A percentile compares a stretch with the other conserved stretches of the same genome.
phyloP scores from a whole-genome alignment of 2,329 filamentous ascomycete genomes.

The Lasiodiplodia gonubiensis region DNA sequence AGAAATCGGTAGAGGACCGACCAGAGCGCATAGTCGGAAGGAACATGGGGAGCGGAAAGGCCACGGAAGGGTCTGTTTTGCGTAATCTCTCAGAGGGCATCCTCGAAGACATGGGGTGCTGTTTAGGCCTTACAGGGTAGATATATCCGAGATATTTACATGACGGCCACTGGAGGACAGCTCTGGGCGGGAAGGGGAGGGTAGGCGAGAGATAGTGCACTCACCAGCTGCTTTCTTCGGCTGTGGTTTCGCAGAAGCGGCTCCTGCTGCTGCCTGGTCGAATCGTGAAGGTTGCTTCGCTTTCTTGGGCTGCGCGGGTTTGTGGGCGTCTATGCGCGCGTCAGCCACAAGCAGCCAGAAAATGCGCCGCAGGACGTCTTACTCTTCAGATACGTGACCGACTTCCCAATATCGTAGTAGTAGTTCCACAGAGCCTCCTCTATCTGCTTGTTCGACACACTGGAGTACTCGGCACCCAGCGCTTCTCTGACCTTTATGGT shows the following conservation, averaged over 20 bases:
- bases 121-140: constrained; percentile 23
- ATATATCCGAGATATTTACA: constrained; percentile 20
- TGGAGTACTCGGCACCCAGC: constrained; percentile 55
- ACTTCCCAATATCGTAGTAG: constrained; percentile 89
- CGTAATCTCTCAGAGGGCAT: constrained; percentile 3
- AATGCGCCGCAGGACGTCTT: background rate
- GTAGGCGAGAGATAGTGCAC: constrained; percentile 37
- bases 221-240: constrained; percentile 54
- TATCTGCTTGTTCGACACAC: constrained; percentile 71
- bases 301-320: constrained; percentile 43
- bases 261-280: constrained; percentile 51
- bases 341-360: background rate
- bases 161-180: constrained; percentile 33
- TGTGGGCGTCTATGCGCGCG: constrained; percentile 35
- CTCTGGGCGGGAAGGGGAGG: constrained; percentile 16
- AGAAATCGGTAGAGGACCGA: constrained; percentile 66
- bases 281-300: constrained; percentile 52
- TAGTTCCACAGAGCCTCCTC: constrained; percentile 94
- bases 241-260: constrained; percentile 46
- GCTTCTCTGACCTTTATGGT: constrained; percentile 69
- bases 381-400: constrained; percentile 78
- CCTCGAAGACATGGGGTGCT: constrained; percentile 1
- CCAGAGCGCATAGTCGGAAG: constrained; percentile 14
- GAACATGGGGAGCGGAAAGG: constrained; percentile 27
- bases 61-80: constrained; percentile 16